Percentiles rank a stretch among this genome's conserved stretches.
Evolutionary conservation across 208 protist species (phyloP).

Genomic region (Trypanosoma scelopori): DNA sequence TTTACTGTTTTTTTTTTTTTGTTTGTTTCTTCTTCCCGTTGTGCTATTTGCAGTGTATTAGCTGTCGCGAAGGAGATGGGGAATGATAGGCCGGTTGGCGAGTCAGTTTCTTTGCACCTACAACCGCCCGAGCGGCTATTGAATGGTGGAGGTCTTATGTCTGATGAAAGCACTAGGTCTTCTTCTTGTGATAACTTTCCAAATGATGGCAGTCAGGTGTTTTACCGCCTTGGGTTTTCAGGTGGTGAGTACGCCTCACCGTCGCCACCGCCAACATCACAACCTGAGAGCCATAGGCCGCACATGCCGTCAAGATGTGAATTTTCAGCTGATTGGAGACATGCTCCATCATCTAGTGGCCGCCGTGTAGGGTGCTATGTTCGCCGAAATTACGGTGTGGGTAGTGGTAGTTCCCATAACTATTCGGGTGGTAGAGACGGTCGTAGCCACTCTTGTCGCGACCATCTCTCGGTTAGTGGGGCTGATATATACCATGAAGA

Average conservation of each 20-base stretch:
- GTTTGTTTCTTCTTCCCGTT: conserved; percentile 1
- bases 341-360: conserved; percentile 1
- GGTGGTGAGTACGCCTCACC: conserved; percentile 5
- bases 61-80: conserved; percentile 9
- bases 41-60: conserved; percentile 8
- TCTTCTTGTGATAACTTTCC: conserved; percentile 5
- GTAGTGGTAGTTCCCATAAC: not conserved
- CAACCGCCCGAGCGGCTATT: conserved; percentile 1
- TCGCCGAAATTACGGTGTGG: conserved; percentile 1
- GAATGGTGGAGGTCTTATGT: not conserved
- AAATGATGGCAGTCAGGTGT: conserved; percentile 1
- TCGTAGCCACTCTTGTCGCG: conserved; percentile 6
- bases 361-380: not conserved
- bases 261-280: conserved; percentile 5
- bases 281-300: conserved; percentile 1
- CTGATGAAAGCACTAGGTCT: conserved; percentile 14
- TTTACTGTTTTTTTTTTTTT: too few relatives aligned
- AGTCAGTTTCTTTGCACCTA: conserved; percentile 11
- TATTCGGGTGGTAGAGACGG: not conserved
- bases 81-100: conserved; percentile 8
- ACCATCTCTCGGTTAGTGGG: not conserved
- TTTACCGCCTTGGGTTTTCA: conserved; percentile 5
- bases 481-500: not conserved
- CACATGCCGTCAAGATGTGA: not conserved
- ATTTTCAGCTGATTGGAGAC: conserved; percentile 10